Conservation (phyloP, 345 rosid genomes). For the Psidium guajava region DNA sequence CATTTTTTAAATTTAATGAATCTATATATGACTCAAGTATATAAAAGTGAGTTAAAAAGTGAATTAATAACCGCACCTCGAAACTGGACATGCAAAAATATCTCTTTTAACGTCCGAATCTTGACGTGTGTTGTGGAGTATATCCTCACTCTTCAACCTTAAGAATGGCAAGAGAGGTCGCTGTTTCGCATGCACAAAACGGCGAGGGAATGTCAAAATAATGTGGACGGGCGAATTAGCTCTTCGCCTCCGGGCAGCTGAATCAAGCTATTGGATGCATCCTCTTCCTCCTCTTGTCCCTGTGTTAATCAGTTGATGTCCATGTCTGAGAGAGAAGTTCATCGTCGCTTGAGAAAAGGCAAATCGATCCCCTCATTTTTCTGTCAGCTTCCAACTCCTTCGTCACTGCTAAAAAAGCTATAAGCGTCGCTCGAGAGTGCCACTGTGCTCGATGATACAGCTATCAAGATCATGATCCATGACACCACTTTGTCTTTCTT, state of each 20-base stretch:
- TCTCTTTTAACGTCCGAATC: background rate
- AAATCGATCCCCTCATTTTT: background rate
- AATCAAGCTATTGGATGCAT: background rate
- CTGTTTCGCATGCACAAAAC: background rate
- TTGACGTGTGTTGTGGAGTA: background rate
- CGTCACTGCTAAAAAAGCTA: slow-evolving; percentile 10
- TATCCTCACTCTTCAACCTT: background rate
- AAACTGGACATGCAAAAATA: background rate
- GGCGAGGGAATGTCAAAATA: background rate
- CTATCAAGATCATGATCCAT: slow-evolving; percentile 48
- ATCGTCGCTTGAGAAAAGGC: background rate
- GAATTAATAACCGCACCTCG: too few relatives aligned
- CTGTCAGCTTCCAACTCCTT: slow-evolving; percentile 12
- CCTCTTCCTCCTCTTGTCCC: background rate
- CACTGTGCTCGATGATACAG: slow-evolving; percentile 41
- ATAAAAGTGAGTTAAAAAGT: too few relatives aligned
- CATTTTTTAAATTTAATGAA: too few relatives aligned
- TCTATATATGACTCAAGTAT: too few relatives aligned
- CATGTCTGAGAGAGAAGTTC: background rate
- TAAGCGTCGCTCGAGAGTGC: slow-evolving; percentile 51
- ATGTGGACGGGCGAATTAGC: background rate
- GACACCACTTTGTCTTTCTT: slow-evolving; percentile 35
- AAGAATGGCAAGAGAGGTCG: background rate
- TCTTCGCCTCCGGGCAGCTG: background rate
- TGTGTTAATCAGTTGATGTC: background rate